Evolutionary conservation across 1,139 yeast genomes (phyloP), one percentile per base, ranked within the genome.

Genomic region (Ogataea hybrid): DNA sequence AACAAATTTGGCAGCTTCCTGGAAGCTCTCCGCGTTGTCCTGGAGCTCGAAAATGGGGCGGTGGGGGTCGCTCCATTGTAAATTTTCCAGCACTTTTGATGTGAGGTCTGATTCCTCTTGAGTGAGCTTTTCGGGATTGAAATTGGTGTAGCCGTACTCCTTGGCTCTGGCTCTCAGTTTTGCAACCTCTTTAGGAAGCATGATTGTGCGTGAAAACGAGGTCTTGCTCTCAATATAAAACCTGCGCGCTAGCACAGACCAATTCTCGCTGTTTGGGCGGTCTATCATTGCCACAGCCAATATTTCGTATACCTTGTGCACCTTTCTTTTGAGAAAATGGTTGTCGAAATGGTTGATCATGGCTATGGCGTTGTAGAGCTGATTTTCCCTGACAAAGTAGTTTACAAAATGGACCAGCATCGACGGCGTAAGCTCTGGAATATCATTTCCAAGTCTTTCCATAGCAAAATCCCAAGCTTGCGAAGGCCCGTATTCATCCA

Each of bases 331-430:
- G 5, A 34, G 28, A 17, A 38, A 44, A 6, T 39, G 18, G n/a
- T 30, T 28, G 12, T 38, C 32, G 29, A 51, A 50, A 5, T 29
- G 43, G 27, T 51, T 48, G n/a, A 51, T 41, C 15, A 44, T 42
- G 6, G 53, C 57, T 25, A 53, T 37, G 11, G 49, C 50, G 35
- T 46, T 44, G 42, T 53, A 44, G 5, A 47, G 39, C 29, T 53
- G 45, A 12, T 35, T 32, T 16, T 29, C 30, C n/a, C 21, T 11
- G 5, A 39, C 27, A 27, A 53, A 52, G 28, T 50, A 44, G 2
- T 40, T 37, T 14, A 51, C 52, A 20, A 51, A 46, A 6, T 25
- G 22, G 11, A 41, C 35, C 12, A 41, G 23, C 12, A 44, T 32
- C 2, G 38, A 16, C n/a, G 39, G 41, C 16, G 35, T 42, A 12